These are phyloP conservation scores for Antitrichia curtipendula DNA, from an alignment of 225 moss, liverwort and hornwort genomes.

Conservation along the genomic window DNA sequence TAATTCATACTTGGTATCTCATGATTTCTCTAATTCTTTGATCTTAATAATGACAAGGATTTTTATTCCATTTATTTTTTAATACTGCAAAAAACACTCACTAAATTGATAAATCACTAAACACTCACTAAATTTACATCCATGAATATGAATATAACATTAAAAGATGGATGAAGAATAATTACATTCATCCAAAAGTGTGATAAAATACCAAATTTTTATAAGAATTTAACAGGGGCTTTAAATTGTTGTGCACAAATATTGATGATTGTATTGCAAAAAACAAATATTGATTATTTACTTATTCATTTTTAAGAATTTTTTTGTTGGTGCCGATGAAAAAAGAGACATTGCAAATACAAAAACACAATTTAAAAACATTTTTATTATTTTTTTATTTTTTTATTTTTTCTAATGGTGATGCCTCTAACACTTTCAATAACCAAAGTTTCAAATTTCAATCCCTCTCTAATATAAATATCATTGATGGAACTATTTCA, in stretches of 20 bases:
- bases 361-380: no score
- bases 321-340: background rate
- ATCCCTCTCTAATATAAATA: no score
- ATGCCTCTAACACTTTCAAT: rapidly evolving
- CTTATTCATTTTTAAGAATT: background rate
- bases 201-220: background rate
- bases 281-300: background rate
- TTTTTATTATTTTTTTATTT: background rate
- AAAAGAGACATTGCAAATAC: background rate
- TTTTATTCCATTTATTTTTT: background rate
- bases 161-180: background rate
- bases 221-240: background rate
- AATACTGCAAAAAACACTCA: no score
- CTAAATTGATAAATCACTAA: background rate
- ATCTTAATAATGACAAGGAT: background rate
- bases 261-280: background rate
- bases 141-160: background rate
- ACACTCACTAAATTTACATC: background rate
- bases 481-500: no score
- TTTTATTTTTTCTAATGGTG: no score
- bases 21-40: background rate
- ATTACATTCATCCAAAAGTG: background rate
- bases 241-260: rapidly evolving
- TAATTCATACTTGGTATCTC: background rate
- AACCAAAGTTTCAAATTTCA: no score